A percentile compares a stretch with the other conserved stretches of the same genome.
These are phyloP conservation scores for Aurinia saxatilis DNA, from an alignment of 345 rosid species.

Conservation along the genomic window DNA sequence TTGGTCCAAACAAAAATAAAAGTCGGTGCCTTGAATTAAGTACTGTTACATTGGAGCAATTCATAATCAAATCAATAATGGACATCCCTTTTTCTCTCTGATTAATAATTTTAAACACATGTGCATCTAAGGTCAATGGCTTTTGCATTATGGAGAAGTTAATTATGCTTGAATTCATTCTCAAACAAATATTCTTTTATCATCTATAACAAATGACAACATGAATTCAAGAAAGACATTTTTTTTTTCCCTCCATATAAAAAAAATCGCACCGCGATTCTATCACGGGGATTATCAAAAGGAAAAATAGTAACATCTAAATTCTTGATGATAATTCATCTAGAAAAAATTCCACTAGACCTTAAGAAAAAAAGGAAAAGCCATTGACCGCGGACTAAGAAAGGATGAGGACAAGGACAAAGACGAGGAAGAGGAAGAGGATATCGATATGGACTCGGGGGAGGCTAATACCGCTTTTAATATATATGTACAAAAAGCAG, in stretches of 20 bases:
- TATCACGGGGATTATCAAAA: conserved; percentile 32
- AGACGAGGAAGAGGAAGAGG: background rate
- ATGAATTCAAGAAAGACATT: conserved; percentile 8
- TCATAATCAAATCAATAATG: conserved; percentile 11
- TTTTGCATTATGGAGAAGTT: conserved; percentile 21
- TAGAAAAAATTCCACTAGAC: conserved; percentile 15
- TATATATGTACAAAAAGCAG: conserved; percentile 14
- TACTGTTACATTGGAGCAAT: conserved; percentile 1
- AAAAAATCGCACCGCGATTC: conserved; percentile 30
- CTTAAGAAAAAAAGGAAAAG: background rate
- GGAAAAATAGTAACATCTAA: background rate
- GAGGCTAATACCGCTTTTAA: conserved; percentile 6
- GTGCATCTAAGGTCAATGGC: conserved; percentile 10
- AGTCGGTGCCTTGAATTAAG: conserved; percentile 15
- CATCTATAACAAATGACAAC: conserved; percentile 12
- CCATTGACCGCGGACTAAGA: background rate
- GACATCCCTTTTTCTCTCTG: background rate
- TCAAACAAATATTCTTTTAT: background rate
- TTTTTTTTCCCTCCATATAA: background rate
- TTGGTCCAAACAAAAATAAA: background rate
- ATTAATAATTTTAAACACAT: conserved; percentile 23
- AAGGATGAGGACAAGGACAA: background rate
- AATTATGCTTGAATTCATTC: conserved; percentile 1
- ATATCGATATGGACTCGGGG: background rate
- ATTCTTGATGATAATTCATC: conserved; percentile 17